Percentiles rank a stretch among this genome's conserved stretches.
Conservation (phyloP, 352 stramenopile genomes). For the Globisporangium iwayamae region DNA sequence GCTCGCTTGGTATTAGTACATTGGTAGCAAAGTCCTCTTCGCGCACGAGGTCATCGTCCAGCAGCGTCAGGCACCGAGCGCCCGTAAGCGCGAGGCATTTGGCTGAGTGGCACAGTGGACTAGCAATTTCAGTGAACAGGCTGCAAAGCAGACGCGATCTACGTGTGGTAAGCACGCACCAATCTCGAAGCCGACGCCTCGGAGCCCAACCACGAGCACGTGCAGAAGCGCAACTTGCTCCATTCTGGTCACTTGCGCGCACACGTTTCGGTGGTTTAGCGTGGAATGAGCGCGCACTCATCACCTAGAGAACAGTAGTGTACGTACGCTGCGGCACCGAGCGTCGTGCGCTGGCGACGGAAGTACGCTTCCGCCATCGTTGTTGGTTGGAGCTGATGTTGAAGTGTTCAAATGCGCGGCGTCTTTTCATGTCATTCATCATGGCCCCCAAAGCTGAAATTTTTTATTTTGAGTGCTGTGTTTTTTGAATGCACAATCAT, state of each 20-base stretch:
- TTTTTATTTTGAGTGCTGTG: background rate
- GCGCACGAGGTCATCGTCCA: conserved; percentile 41
- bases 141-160: background rate
- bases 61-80: conserved; percentile 33
- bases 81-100: conserved; percentile 36
- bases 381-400: background rate
- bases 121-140: background rate
- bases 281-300: background rate
- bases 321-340: conserved; percentile 22
- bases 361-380: conserved; percentile 26
- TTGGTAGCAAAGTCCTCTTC: conserved; percentile 32
- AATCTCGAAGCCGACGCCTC: conserved; percentile 39
- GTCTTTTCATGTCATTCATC: no score
- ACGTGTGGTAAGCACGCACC: conserved; percentile 13
- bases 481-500: background rate
- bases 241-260: conserved; percentile 23
- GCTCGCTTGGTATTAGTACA: conserved; percentile 5
- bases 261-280: background rate
- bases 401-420: background rate
- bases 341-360: conserved; percentile 26
- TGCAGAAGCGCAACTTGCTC: conserved; percentile 38
- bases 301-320: background rate
- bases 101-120: conserved; percentile 11
- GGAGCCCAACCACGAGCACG: conserved; percentile 40
- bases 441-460: background rate